Percentiles rank a stretch among this genome's conserved stretches.
These are phyloP conservation scores for Debaryomycetaceae sp. DNA, from an alignment of 1,139 yeast genomes.

Conservation along the genomic window DNA sequence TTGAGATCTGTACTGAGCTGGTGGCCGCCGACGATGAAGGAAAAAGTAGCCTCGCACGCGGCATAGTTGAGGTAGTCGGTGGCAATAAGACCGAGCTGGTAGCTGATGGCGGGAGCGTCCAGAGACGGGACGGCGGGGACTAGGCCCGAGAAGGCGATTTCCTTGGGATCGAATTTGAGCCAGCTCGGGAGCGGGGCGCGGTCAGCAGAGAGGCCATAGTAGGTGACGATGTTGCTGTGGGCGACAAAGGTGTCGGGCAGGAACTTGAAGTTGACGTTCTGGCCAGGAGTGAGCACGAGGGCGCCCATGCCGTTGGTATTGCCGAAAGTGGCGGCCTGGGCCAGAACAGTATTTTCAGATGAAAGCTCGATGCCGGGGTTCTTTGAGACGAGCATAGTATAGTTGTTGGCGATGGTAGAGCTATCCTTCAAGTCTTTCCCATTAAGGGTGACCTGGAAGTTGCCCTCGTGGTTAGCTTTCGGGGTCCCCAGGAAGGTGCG, in stretches of 20 bases:
- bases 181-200: slow-evolving; percentile 88
- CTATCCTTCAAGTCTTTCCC: slow-evolving; percentile 54
- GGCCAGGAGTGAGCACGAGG: slow-evolving; percentile 62
- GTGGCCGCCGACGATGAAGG: slow-evolving; percentile 80
- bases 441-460: slow-evolving; percentile 36
- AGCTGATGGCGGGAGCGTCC: slow-evolving; percentile 77
- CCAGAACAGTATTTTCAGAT: slow-evolving; percentile 27
- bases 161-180: slow-evolving; percentile 57
- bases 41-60: slow-evolving; percentile 61
- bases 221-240: slow-evolving; percentile 43
- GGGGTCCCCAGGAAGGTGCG: slow-evolving; percentile 70
- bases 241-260: slow-evolving; percentile 44
- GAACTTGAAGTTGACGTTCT: slow-evolving; percentile 52
- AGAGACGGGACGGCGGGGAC: slow-evolving; percentile 80
- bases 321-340: slow-evolving; percentile 47
- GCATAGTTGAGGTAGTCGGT: slow-evolving; percentile 70
- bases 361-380: slow-evolving; percentile 40
- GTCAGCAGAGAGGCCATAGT: slow-evolving; percentile 73
- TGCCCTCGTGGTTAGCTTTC: slow-evolving; percentile 27
- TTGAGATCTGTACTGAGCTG: slow-evolving; percentile 55
- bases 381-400: slow-evolving; percentile 49
- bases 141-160: slow-evolving; percentile 68
- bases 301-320: slow-evolving; percentile 66
- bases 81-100: slow-evolving; percentile 66
- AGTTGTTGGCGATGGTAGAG: slow-evolving; percentile 33